A percentile compares a stretch with the other conserved stretches of the same genome.
These are phyloP conservation scores for Pseudoneurospora amorphoporcata DNA, from an alignment of 495 filamentous ascomycete genomes.

Conservation along the genomic window DNA sequence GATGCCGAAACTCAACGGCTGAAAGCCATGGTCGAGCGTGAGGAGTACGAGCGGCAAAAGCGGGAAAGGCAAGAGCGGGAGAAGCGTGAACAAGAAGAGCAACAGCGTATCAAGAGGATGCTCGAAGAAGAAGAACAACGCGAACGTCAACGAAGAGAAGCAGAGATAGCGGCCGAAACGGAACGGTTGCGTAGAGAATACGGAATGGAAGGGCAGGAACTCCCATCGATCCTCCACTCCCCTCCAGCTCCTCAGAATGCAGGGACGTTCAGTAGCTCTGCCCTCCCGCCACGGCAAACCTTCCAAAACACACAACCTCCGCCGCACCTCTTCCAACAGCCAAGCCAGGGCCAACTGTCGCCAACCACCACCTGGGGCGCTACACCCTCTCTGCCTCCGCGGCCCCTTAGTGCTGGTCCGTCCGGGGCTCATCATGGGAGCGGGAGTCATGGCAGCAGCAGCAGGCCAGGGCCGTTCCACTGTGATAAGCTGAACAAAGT, in stretches of 20 bases:
- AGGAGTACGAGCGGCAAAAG: conserved; percentile 41
- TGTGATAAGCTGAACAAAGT: conserved; percentile 14
- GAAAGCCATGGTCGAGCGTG: conserved; percentile 40
- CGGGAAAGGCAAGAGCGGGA: conserved; percentile 30
- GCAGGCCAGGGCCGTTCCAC: conserved; percentile 14
- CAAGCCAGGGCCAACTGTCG: conserved; percentile 2
- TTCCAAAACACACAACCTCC: background rate
- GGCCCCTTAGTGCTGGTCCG: conserved; percentile 35
- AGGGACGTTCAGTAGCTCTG: conserved; percentile 3
- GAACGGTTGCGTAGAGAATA: conserved; percentile 67
- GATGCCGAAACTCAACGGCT: conserved; percentile 56
- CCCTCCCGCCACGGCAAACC: conserved; percentile 1
- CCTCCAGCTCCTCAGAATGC: conserved; percentile 14
- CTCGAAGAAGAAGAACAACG: conserved; percentile 64
- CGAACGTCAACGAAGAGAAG: conserved; percentile 51
- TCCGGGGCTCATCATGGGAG: background rate
- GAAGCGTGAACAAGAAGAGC: conserved; percentile 47
- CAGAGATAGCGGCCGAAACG: conserved; percentile 75
- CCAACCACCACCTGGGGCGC: background rate
- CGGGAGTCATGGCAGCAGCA: background rate
- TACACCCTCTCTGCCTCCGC: conserved; percentile 23
- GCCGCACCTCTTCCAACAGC: conserved; percentile 3
- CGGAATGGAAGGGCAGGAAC: conserved; percentile 42
- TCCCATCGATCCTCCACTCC: conserved; percentile 17
- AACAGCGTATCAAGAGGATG: conserved; percentile 62